Conservation (phyloP, 2,329 filamentous ascomycete species). For the Magnaporthiopsis poae region DNA sequence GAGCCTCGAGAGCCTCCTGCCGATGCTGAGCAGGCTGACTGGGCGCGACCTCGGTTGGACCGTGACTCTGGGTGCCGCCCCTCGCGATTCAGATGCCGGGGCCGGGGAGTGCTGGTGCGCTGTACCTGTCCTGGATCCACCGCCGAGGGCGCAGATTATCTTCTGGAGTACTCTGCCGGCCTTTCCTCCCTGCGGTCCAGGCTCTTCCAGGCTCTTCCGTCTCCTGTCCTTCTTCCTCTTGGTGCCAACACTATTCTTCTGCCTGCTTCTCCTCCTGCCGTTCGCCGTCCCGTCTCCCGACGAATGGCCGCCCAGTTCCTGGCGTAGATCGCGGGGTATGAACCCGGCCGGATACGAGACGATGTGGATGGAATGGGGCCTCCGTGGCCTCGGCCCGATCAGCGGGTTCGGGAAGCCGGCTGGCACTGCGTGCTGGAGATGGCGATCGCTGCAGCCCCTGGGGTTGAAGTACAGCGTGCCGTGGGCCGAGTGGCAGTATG, state of each 20-base stretch:
- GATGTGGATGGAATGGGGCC: conserved; percentile 48
- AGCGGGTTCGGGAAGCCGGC: conserved; percentile 27
- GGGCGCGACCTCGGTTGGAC: conserved; percentile 11
- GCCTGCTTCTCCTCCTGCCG: conserved; percentile 23
- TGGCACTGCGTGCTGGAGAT: conserved; percentile 14
- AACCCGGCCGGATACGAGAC: conserved; percentile 35
- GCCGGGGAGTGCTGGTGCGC: neutral
- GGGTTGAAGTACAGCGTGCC: conserved; percentile 14
- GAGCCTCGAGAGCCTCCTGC: conserved; percentile 18
- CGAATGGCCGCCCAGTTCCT: conserved; percentile 19
- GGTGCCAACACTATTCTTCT: conserved; percentile 14
- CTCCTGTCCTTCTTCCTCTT: conserved; percentile 2
- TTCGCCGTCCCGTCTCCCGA: conserved; percentile 38
- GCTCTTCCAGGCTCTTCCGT: neutral
- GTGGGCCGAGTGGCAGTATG: conserved; percentile 12
- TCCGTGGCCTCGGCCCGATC: conserved; percentile 40
- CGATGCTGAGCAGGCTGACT: conserved; percentile 15
- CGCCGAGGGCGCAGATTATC: conserved; percentile 19
- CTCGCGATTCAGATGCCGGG: neutral
- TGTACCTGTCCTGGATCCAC: neutral
- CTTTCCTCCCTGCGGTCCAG: conserved; percentile 13
- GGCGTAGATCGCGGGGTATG: conserved; percentile 29
- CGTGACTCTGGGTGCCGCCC: neutral
- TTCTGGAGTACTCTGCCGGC: conserved; percentile 18
- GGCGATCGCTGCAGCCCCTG: conserved; percentile 14